Evolutionary conservation across 2,329 filamentous ascomycete genomes (phyloP).

Genomic region (Thielaviopsis populi): DNA sequence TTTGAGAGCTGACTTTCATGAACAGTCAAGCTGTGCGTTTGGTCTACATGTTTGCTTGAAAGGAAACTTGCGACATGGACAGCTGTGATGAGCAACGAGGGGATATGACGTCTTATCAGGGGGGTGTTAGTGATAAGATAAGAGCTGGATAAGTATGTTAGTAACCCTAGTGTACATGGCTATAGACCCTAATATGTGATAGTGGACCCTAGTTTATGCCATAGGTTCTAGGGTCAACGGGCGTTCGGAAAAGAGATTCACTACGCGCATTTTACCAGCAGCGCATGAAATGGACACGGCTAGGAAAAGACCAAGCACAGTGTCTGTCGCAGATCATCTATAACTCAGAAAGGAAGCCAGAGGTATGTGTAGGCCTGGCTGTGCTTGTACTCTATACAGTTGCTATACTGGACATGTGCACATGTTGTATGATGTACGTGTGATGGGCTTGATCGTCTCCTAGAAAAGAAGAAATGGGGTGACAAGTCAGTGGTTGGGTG

Average conservation of each 20-base stretch:
- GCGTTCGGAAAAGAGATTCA: not conserved
- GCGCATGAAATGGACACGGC: no score
- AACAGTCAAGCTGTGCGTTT: not conserved
- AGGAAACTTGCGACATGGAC: constrained; percentile 6
- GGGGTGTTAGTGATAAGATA: not conserved
- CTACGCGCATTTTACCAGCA: no score
- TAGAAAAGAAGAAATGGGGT: not conserved
- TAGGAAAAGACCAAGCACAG: not conserved
- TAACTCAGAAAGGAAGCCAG: not conserved
- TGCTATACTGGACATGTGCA: no score
- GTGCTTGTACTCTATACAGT: no score
- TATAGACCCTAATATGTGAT: not conserved
- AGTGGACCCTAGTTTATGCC: no score
- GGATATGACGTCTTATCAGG: constrained; percentile 8
- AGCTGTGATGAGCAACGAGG: constrained; percentile 6
- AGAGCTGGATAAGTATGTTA: not conserved
- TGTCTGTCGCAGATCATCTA: not conserved
- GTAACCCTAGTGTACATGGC: not conserved
- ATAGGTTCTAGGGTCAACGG: no score
- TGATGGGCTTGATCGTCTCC: no score
- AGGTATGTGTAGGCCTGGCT: not conserved
- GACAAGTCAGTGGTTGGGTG: not conserved
- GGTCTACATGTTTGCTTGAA: not conserved
- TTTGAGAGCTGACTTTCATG: not conserved
- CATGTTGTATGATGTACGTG: no score